A percentile compares a stretch with the other conserved stretches of the same genome.
phyloP scores from a whole-genome alignment of 1,284 basidiomycete species.

The Rhodotorula sp. region DNA sequence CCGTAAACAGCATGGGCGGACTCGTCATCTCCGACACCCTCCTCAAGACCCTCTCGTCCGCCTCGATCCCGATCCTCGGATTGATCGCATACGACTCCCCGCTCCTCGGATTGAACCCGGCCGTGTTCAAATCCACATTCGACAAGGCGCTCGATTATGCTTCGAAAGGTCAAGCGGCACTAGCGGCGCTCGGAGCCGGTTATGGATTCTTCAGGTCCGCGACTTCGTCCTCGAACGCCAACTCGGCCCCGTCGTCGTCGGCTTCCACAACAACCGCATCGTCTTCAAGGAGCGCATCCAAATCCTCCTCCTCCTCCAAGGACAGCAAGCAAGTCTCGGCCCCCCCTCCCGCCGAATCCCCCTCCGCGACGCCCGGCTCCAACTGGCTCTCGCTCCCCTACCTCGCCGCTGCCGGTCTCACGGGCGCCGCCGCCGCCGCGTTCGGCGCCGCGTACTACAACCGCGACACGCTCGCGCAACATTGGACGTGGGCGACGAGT shows the following conservation, averaged over 20 bases:
- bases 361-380: slow-evolving; percentile 15
- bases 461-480: slow-evolving; percentile 26
- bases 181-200: slow-evolving; percentile 32
- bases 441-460: slow-evolving; percentile 36
- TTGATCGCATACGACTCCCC: slow-evolving; percentile 39
- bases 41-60: slow-evolving; percentile 23
- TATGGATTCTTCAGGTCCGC: slow-evolving; percentile 25
- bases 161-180: slow-evolving; percentile 31
- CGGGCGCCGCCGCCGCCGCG: slow-evolving; percentile 20
- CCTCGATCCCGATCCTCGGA: slow-evolving; percentile 35
- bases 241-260: neutral
- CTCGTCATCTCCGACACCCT: slow-evolving; percentile 39
- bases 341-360: slow-evolving; percentile 9
- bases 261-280: neutral
- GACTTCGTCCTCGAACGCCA: neutral
- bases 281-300: neutral
- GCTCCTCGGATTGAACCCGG: slow-evolving; percentile 33
- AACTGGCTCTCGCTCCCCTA: slow-evolving; percentile 15
- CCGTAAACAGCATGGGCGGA: slow-evolving; percentile 35
- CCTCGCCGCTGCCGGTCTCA: slow-evolving; percentile 16
- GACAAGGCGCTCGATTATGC: slow-evolving; percentile 37
- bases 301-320: neutral
- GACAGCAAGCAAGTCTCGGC: neutral
- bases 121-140: slow-evolving; percentile 34
- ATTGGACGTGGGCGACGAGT: slow-evolving; percentile 39